Evolutionary conservation across 208 protist species (phyloP).

Genomic region (Trypanosoma brucei): DNA sequence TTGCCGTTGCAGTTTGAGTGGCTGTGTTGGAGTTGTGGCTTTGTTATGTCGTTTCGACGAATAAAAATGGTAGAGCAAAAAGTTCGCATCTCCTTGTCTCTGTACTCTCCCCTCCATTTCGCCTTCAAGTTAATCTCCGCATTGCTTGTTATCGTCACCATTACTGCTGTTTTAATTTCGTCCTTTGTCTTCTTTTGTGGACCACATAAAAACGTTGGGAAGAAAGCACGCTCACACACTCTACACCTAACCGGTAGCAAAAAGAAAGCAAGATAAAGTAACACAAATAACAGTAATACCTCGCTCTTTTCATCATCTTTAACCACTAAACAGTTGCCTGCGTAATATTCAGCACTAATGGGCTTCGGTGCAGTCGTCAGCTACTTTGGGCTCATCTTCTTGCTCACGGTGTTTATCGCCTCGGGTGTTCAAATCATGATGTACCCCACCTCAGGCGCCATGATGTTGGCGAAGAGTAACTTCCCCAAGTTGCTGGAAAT

Average conservation of each 20-base stretch:
- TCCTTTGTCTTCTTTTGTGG: conserved; percentile 8
- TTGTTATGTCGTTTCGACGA: too few species aligned
- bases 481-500: conserved; percentile 46
- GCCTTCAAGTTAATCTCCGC: too few species aligned
- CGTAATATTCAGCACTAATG: conserved; percentile 13
- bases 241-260: too few species aligned
- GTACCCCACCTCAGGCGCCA: conserved; percentile 34
- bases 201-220: neutral
- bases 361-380: conserved; percentile 40
- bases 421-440: conserved; percentile 50
- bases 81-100: too few species aligned
- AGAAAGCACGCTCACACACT: too few species aligned
- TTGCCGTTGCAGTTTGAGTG: too few species aligned
- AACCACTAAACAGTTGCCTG: neutral
- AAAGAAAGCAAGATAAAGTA: too few species aligned
- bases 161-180: conserved; percentile 12
- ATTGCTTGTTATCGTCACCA: too few species aligned
- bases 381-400: conserved; percentile 55
- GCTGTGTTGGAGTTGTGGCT: too few species aligned
- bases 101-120: too few species aligned
- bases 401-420: conserved; percentile 51
- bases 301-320: neutral
- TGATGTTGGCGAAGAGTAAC: conserved; percentile 60
- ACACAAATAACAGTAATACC: too few species aligned
- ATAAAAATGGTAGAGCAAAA: too few species aligned